Evolutionary conservation across 2,329 filamentous ascomycete genomes (phyloP).

Genomic region (Knufia fluminis): DNA sequence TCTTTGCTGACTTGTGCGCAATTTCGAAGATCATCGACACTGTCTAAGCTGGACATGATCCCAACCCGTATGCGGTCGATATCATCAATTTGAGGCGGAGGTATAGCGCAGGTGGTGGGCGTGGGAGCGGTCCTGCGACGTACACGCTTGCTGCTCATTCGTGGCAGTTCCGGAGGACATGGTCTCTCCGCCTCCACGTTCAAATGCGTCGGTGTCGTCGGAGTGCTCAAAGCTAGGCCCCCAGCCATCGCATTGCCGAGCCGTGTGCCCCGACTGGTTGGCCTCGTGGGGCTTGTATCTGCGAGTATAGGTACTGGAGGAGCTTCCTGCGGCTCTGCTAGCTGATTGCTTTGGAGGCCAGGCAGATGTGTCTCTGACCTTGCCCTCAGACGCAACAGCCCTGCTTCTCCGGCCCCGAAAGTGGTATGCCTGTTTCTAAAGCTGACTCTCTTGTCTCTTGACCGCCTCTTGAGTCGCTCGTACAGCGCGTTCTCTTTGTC

Average conservation of each 20-base stretch:
- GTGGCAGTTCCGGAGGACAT: not conserved
- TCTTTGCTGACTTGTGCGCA: conserved; percentile 21
- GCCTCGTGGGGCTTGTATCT: not conserved
- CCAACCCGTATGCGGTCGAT: conserved; percentile 2
- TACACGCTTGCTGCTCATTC: not conserved
- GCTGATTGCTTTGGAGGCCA: not conserved
- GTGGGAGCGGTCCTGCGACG: not conserved
- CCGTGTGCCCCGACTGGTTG: conserved; percentile 1
- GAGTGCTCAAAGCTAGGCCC: not conserved
- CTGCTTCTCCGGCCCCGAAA: not conserved
- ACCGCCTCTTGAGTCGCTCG: conserved; percentile 3
- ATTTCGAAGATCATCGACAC: conserved; percentile 12
- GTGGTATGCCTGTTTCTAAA: not conserved
- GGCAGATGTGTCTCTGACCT: not conserved
- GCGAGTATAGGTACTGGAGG: not conserved
- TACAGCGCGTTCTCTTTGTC: conserved; percentile 7
- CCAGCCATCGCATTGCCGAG: conserved; percentile 9
- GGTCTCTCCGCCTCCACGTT: not conserved
- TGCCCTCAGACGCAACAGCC: not conserved
- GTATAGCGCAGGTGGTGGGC: not conserved
- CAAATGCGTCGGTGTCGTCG: not conserved
- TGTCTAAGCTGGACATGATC: conserved; percentile 5
- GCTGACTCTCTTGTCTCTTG: not conserved
- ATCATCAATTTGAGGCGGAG: not conserved
- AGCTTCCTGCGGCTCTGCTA: not conserved